These are phyloP conservation scores for Circinella umbellata DNA, from an alignment of 371 early-diverging fungal genomes.

Conservation along the genomic window DNA sequence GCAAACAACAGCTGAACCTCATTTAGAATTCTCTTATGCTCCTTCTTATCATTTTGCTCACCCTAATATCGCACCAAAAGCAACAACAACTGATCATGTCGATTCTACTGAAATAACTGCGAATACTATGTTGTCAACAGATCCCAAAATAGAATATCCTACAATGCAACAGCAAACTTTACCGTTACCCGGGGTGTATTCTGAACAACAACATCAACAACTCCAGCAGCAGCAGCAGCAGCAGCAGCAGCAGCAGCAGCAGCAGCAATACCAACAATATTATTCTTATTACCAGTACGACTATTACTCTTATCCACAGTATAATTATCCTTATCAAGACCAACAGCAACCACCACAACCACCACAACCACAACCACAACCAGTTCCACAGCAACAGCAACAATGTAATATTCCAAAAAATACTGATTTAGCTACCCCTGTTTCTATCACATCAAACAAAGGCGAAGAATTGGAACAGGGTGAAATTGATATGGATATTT, in stretches of 20 bases:
- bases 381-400: background rate
- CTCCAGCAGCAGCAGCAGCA: no score
- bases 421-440: background rate
- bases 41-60: background rate
- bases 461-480: background rate
- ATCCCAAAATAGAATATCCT: no score
- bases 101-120: background rate
- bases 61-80: background rate
- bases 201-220: background rate
- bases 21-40: background rate
- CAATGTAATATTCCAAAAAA: background rate
- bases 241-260: no score
- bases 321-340: background rate
- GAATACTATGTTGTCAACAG: background rate
- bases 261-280: no score
- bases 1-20: background rate
- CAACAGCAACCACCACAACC: background rate
- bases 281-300: background rate
- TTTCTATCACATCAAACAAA: background rate
- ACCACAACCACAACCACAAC: background rate
- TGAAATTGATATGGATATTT: constrained; percentile 3
- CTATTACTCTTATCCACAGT: background rate
- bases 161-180: no score
- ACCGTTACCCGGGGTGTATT: background rate
- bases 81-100: background rate